Evolutionary conservation across 768 basidiomycete species (phyloP).

Genomic region (Termitomyces heimii): DNA sequence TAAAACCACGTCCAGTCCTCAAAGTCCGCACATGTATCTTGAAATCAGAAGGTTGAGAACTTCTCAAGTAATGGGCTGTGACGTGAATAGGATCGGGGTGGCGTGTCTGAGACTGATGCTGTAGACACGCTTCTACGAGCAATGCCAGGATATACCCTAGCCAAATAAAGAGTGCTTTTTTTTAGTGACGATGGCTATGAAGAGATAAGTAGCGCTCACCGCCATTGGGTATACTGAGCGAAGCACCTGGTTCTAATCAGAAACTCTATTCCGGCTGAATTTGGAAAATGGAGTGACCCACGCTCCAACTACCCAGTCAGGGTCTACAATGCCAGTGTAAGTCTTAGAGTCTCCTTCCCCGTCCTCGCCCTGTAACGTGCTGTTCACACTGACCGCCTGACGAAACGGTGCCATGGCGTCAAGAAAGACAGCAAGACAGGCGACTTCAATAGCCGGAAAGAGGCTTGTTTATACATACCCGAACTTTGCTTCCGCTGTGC

Average conservation of each 20-base stretch:
- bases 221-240: slow-evolving; percentile 45
- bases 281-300: slow-evolving; percentile 20
- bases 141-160: slow-evolving; percentile 56
- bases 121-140: slow-evolving; percentile 48
- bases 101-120: slow-evolving; percentile 33
- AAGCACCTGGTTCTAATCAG: neutral
- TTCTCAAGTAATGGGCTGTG: slow-evolving; percentile 51
- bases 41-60: slow-evolving; percentile 33
- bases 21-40: slow-evolving; percentile 41
- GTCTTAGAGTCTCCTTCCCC: slow-evolving; percentile 11
- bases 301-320: slow-evolving; percentile 41
- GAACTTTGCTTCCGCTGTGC: neutral
- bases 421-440: no score
- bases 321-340: slow-evolving; percentile 36
- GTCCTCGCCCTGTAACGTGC: slow-evolving; percentile 5
- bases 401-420: slow-evolving; percentile 31
- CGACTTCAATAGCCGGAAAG: neutral
- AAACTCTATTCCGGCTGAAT: neutral
- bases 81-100: slow-evolving; percentile 57
- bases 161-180: neutral
- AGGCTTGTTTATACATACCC: neutral
- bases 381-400: slow-evolving; percentile 24
- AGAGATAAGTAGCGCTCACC: slow-evolving; percentile 23
- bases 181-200: neutral
- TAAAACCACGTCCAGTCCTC: slow-evolving; percentile 47